Base-by-base conservation (phyloP, 768 basidiomycete species). In the Mycena rosella region DNA sequence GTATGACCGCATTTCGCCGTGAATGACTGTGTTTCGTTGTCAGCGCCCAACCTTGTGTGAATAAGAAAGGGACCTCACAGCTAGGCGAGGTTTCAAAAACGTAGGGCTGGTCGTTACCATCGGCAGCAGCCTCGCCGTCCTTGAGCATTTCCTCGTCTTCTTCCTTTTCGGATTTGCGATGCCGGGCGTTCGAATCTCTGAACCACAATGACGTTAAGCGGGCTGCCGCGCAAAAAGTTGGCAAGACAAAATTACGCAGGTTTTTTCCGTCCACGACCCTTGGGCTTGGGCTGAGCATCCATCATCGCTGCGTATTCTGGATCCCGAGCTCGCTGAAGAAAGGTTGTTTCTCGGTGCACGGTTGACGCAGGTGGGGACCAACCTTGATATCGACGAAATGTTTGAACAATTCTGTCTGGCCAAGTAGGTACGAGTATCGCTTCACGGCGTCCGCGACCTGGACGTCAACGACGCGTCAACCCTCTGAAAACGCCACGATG, bases 351-450 rank as follows among this genome's bases (percentile, higher is more conserved):
- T 22, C n/a, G 48, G n/a, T 34, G 15, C 38, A 17, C 17, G 7
- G 11, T 30, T 6, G 24, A 13, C 38, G 36, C 22, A 18, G 40
- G 26, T 32, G 55, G 38, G 13, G 6, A 47, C 83, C 29, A 24
- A 93, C 95, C 87, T 98, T 98, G 79, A 98, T 91, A 77, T 98
- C 96, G 9, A 98, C 94, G 76, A 99, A 99, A 78, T 99, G 97
- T 73, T 96, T 95, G 85, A 99, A 99, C 22, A 99, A 85, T 71
- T 99, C 98, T 0, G 97, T 99, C 78, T 99, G 96, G 10, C 98
- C 98, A 2, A 99, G 87, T n/a, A 99, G 88, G 79, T 98, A 99
- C 2, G 94, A 94, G 76, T 98, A 99, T 20, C 96, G 91, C 78
- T 99, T 99, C 67, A 98, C 94, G 13, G 96, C 95, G 75, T 98